These are phyloP conservation scores for Eucalyptus marginata DNA, from an alignment of 345 rosid genomes.

Conservation along the genomic window DNA sequence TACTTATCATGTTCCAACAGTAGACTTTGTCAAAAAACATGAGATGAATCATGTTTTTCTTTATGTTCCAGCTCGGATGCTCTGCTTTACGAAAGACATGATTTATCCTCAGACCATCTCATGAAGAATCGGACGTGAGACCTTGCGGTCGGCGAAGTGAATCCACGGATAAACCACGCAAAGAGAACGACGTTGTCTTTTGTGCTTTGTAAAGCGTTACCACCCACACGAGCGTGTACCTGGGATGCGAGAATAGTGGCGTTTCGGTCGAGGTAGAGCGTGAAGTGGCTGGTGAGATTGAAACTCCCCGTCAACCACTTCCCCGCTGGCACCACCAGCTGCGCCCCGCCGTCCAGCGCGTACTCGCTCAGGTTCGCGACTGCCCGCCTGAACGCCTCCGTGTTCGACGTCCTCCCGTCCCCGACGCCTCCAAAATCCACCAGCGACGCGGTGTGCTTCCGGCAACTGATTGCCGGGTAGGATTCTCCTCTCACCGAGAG, in stretches of 20 bases:
- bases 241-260: constrained; percentile 63
- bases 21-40: neutral
- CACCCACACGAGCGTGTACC: constrained; percentile 11
- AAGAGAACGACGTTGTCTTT: neutral
- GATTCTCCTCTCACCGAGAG: neutral
- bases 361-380: constrained; percentile 30
- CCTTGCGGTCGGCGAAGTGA: neutral
- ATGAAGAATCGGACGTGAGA: neutral
- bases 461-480: constrained; percentile 39
- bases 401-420: constrained; percentile 66
- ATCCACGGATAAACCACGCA: neutral
- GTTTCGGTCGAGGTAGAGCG: constrained; percentile 57
- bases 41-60: neutral
- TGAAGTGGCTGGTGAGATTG: constrained; percentile 74
- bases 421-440: constrained; percentile 75
- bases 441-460: constrained; percentile 48
- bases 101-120: neutral
- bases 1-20: neutral
- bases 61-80: neutral
- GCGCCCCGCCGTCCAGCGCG: constrained; percentile 56
- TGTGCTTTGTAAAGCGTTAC: neutral
- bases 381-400: constrained; percentile 41
- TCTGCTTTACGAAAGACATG: neutral
- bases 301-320: constrained; percentile 88
- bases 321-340: constrained; percentile 69